Base-by-base conservation (phyloP, 1,139 yeast species). In the Diutina neorugosa region DNA sequence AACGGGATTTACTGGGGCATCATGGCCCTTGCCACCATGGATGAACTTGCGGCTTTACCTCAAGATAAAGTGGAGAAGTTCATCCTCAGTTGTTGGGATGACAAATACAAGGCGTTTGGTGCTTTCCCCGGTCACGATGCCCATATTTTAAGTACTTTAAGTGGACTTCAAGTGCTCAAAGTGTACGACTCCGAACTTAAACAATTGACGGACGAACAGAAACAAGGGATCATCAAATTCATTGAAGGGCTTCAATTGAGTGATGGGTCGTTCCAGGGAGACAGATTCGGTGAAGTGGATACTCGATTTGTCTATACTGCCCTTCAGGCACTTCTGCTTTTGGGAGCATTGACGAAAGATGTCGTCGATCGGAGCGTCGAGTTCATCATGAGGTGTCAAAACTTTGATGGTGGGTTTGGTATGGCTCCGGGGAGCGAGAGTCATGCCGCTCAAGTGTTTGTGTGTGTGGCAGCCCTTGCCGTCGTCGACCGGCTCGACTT, bases 1-100 rank as follows among this genome's bases (percentile, higher is more conserved):
- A 89, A 87, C 62, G 98, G 98, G 5, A 74, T 94, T 1, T 93
- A 94, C 65, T 93, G 99, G 99, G 98, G 97, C 0, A 71, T 89
- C 6, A 84, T 86, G 16, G 89, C 97, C 0, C 69, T 91, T 44
- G 78, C 80, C 52, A 68, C 86, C 8, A 65, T 91, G 70, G 75
- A 77, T 47, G 71, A 82, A 1, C 69, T 74, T 23, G 65, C 65
- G 23, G 76, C 81, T 1, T 77, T 93, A 53, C 77, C 84, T 12
- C 70, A 74, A 54, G 68, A 73, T 0, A 88, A 84, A 7, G 82
- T 93, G 18, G 44, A 49, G 19, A 69, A 72, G 16, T 94, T 82
- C 64, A 86, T 93, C 5, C 58, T 80, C 61, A 70, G 77, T 18
- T 91, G 98, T 63, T 82, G 80, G 67, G 85, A 82, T 57, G 63